A percentile compares a stretch with the other conserved stretches of the same genome.
Conservation (phyloP, 495 filamentous ascomycete genomes). For the Staphylotrichum longicolle region DNA sequence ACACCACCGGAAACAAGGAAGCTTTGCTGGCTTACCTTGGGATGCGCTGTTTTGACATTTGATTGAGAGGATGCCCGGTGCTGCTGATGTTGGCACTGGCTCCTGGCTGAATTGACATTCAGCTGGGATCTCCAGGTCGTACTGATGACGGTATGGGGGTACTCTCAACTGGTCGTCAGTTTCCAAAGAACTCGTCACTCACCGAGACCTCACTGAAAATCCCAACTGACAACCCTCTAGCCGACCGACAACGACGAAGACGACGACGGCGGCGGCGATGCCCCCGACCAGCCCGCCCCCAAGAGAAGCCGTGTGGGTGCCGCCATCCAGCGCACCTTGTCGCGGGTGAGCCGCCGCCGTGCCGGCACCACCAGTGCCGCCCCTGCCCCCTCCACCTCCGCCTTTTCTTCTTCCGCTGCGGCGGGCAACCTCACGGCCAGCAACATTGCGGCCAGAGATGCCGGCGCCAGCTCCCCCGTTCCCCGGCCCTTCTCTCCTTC, state of each 20-base stretch:
- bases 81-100: too few relatives aligned
- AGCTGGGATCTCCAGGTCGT: too few relatives aligned
- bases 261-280: not conserved
- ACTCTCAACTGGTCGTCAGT: too few relatives aligned
- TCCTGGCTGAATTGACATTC: too few relatives aligned
- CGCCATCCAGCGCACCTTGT: conserved; percentile 13
- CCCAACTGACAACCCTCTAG: not conserved
- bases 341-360: conserved; percentile 6
- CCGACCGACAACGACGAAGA: not conserved
- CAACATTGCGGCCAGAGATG: not conserved
- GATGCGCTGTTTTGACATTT: too few relatives aligned
- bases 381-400: not conserved
- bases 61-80: too few relatives aligned
- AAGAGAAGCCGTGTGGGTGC: conserved; percentile 20
- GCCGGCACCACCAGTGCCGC: not conserved
- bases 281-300: conserved; percentile 5
- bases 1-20: too few relatives aligned
- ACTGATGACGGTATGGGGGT: too few relatives aligned
- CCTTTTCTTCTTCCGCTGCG: not conserved
- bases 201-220: not conserved
- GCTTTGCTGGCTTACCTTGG: too few relatives aligned
- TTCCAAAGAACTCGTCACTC: too few relatives aligned
- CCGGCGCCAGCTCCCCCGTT: not conserved
- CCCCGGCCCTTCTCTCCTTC: conserved; percentile 11
- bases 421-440: not conserved